Conservation (phyloP, 179 eudicot genomes). For the Spinacia oleracea region DNA sequence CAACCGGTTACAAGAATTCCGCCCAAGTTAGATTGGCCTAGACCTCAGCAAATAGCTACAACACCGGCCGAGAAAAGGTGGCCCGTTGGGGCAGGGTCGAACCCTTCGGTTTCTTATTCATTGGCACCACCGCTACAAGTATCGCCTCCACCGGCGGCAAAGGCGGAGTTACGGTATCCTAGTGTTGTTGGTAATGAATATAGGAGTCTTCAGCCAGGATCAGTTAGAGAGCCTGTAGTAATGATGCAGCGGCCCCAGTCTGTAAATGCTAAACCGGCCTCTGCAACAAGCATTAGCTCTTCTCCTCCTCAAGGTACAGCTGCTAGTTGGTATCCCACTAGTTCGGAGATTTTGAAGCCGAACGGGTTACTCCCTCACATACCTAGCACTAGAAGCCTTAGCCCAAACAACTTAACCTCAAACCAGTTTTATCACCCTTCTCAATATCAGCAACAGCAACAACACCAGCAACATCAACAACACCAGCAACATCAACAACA, state of each 20-base stretch:
- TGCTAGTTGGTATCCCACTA: slow-evolving; percentile 53
- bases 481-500: slow-evolving; percentile 36
- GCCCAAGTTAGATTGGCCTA: slow-evolving; percentile 58
- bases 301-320: slow-evolving; percentile 54
- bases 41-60: slow-evolving; percentile 47
- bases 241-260: slow-evolving; percentile 85
- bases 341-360: slow-evolving; percentile 43
- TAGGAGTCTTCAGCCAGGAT: slow-evolving; percentile 62
- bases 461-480: slow-evolving; percentile 33
- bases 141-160: slow-evolving; percentile 48
- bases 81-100: slow-evolving; percentile 49
- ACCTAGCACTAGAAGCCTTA: slow-evolving; percentile 49
- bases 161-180: slow-evolving; percentile 47
- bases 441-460: slow-evolving; percentile 45
- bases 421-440: slow-evolving; percentile 52
- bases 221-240: slow-evolving; percentile 68
- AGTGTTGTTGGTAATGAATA: slow-evolving; percentile 45
- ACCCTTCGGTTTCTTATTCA: slow-evolving; percentile 57
- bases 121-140: slow-evolving; percentile 54
- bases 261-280: slow-evolving; percentile 48
- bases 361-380: slow-evolving; percentile 44
- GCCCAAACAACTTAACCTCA: slow-evolving; percentile 43
- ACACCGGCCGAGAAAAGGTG: slow-evolving; percentile 56
- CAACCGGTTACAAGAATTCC: slow-evolving; percentile 49
- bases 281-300: slow-evolving; percentile 50